Base-by-base conservation (phyloP, 2,329 filamentous ascomycete species). In the Pyrenochaeta sp. region DNA sequence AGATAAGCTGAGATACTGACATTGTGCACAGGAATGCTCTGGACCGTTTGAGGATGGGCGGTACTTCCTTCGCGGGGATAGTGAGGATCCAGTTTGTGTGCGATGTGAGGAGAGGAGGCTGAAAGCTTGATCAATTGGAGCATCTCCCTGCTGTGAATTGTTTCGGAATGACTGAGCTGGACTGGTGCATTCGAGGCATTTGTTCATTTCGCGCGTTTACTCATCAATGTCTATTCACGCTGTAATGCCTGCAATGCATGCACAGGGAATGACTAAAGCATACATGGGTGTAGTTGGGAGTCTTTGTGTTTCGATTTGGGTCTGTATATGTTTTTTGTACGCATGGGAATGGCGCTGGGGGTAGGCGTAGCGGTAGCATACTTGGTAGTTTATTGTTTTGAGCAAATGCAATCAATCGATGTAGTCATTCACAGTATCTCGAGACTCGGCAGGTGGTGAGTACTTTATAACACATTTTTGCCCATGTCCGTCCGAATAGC, bases 61-160 rank as follows among this genome's bases (percentile, higher is more conserved):
- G 35, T 87, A 85, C 66, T 87, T 87, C 56, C 73, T 86, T 8
- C 74, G 81, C 23, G 81, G 82, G 37, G 78, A 81, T 14, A 75
- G 76, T 18, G 76, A 83, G 55, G 74, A 82, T 48, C 82, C 83
- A 3, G 81, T 85, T 7, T 87, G 84, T 67, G 81, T 85, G 34
- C 69, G 65, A 49, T 87, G 84, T 58, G 84, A 87, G 64, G 81
- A 83, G 65, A 76, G 77, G 53, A 76, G 84, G 54, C 64, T 87
- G 53, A 86, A 86, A 65, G 81, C 82, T 29, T 84, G 37, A 51
- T n/a, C n/a, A n/a, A n/a, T n/a, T n/a, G n/a, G 7, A 9, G 14
- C 10, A 4, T 3, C 4, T 22, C 7, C 10, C 7, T n/a, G 9
- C 19, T 21, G n/a, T n/a, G n/a, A 5, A 22, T 23, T 21, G 17